Percentiles rank a stretch among this genome's conserved stretches.
These are phyloP conservation scores for Cladosporium halotolerans DNA, from an alignment of 2,329 filamentous ascomycete genomes.

Conservation along the genomic window DNA sequence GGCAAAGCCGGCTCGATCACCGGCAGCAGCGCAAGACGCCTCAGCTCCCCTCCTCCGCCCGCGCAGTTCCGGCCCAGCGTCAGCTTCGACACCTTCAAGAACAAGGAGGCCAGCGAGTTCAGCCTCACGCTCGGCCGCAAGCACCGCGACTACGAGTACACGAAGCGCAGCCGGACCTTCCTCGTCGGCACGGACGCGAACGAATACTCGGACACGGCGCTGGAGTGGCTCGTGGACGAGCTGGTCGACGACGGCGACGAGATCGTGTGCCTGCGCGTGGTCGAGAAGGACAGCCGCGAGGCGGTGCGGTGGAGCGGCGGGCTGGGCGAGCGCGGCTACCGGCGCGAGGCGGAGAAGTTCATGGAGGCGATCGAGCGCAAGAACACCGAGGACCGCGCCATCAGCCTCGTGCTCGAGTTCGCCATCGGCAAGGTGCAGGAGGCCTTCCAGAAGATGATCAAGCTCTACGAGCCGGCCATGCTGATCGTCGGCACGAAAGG, in stretches of 20 bases:
- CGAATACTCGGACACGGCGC: slow-evolving; percentile 82
- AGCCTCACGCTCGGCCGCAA: slow-evolving; percentile 79
- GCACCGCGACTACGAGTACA: slow-evolving; percentile 78
- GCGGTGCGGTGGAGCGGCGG: slow-evolving; percentile 35
- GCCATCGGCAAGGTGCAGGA: slow-evolving; percentile 83
- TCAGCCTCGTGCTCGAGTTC: slow-evolving; percentile 80
- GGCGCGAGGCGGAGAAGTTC: slow-evolving; percentile 66
- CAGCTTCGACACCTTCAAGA: slow-evolving; percentile 68
- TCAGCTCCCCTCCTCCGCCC: slow-evolving; percentile 30
- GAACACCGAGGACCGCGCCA: slow-evolving; percentile 75
- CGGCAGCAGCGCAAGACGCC: slow-evolving; percentile 13
- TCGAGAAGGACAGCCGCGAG: slow-evolving; percentile 74
- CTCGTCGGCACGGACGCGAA: slow-evolving; percentile 89
- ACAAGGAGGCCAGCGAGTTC: slow-evolving; percentile 60
- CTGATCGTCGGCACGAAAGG: slow-evolving; percentile 85
- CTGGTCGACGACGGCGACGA: slow-evolving; percentile 91
- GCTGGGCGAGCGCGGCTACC: slow-evolving; percentile 54
- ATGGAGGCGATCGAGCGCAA: slow-evolving; percentile 72
- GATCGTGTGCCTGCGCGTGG: slow-evolving; percentile 80
- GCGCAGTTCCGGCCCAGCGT: slow-evolving; percentile 59
- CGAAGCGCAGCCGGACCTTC: slow-evolving; percentile 76
- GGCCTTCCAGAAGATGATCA: slow-evolving; percentile 86
- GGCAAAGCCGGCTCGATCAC: slow-evolving; percentile 10
- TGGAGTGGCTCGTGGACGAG: slow-evolving; percentile 89
- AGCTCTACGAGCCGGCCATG: slow-evolving; percentile 85